Evolutionary conservation across 805 yeast species (phyloP).

Genomic region (Candida insectorum): DNA sequence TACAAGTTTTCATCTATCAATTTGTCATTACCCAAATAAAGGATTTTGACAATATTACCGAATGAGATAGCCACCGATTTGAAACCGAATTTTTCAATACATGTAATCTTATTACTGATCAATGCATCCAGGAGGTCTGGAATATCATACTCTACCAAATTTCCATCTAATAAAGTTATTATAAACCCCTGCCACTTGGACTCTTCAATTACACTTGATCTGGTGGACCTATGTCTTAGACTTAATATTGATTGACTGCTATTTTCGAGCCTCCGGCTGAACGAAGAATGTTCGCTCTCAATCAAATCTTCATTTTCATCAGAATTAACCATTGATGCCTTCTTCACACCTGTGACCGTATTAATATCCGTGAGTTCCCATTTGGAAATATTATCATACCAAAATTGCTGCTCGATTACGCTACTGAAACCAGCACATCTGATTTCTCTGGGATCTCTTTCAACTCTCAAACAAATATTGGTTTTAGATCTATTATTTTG

Average conservation of each 20-base stretch:
- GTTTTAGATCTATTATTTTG: slow-evolving; percentile 69
- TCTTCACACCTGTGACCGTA: slow-evolving; percentile 58
- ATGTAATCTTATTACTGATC: slow-evolving; percentile 54
- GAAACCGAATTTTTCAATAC: slow-evolving; percentile 69
- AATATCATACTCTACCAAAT: slow-evolving; percentile 55
- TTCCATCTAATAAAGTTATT: slow-evolving; percentile 61
- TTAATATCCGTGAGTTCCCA: slow-evolving; percentile 82
- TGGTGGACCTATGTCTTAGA: slow-evolving; percentile 1
- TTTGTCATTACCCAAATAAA: slow-evolving; percentile 75
- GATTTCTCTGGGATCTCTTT: slow-evolving; percentile 88
- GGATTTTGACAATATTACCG: slow-evolving; percentile 68
- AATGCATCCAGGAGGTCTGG: slow-evolving; percentile 43
- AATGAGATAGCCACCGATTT: slow-evolving; percentile 73
- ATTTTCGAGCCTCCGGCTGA: no score
- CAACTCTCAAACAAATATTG: slow-evolving; percentile 81
- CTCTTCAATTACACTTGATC: slow-evolving; percentile 4
- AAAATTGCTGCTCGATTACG: slow-evolving; percentile 65
- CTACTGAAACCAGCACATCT: slow-evolving; percentile 84
- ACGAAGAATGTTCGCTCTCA: not conserved
- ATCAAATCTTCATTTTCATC: not conserved
- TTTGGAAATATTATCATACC: slow-evolving; percentile 63
- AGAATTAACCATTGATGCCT: not conserved
- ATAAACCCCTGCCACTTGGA: slow-evolving; percentile 80
- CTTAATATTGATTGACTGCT: not conserved
- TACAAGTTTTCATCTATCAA: slow-evolving; percentile 58